Percentiles rank a stretch among this genome's conserved stretches.
Evolutionary conservation across 306 rosid species (phyloP).

Genomic region (Sechiopsis laciniata): DNA sequence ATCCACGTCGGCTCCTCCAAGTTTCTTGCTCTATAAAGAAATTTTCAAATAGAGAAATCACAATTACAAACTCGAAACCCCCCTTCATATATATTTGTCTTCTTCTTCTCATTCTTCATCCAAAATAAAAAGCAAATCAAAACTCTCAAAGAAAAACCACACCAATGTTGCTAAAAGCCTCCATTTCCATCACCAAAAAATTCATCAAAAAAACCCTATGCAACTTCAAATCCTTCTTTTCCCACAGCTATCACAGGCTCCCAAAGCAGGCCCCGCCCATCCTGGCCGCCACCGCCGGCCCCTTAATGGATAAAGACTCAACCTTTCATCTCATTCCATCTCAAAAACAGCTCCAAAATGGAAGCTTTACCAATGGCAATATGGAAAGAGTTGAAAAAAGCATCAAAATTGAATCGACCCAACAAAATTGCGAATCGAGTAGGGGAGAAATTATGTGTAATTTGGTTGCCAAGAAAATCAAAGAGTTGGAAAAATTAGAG

Average conservation of each 20-base stretch:
- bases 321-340: background rate
- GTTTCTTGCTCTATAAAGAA: slow-evolving; percentile 40
- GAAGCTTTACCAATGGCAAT: background rate
- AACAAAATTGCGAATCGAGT: slow-evolving; percentile 23
- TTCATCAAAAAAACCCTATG: slow-evolving; percentile 64
- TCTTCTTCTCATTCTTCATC: background rate
- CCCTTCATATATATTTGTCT: slow-evolving; percentile 11
- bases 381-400: slow-evolving; percentile 27
- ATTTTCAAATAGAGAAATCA: slow-evolving; percentile 23
- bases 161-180: slow-evolving; percentile 53
- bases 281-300: background rate
- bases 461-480: slow-evolving; percentile 59
- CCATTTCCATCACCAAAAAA: slow-evolving; percentile 68
- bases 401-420: slow-evolving; percentile 21
- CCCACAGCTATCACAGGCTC: slow-evolving; percentile 51
- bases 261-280: slow-evolving; percentile 49
- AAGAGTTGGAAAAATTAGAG: slow-evolving; percentile 70
- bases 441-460: slow-evolving; percentile 23
- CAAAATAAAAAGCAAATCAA: background rate
- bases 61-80: background rate
- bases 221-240: slow-evolving; percentile 61
- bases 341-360: background rate
- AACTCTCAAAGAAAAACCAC: background rate
- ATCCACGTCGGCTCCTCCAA: slow-evolving; percentile 41
- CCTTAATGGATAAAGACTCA: background rate